Evolutionary conservation across 805 yeast species (phyloP), one percentile per base, ranked within the genome.

Genomic region (Grigorovia humatica): DNA sequence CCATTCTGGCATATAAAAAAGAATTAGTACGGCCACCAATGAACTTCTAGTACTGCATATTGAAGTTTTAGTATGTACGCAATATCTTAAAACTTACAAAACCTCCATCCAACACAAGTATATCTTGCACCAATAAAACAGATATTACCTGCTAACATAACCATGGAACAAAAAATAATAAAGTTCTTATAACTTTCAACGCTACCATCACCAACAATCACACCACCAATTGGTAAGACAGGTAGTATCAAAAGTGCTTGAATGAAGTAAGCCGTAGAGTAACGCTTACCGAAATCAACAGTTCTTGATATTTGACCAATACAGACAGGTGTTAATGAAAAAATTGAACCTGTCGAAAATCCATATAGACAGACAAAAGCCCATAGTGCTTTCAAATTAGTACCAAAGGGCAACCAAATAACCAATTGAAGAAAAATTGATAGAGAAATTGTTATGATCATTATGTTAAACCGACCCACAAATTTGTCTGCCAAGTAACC

Each of bases 301-400:
- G 77, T 74, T 49, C 76, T 74, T 17, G 83, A 78, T 40, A 82
- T 78, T 49, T 77, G 80, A 0, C 82, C 83, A 41, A 78, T 70
- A 57, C 84, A 77, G 2, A 78, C 80, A 1, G 85, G 85, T 15
- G 80, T 75, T 46, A 81, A 59, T 2, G 84, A 74, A 48, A 81
- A 67, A 4, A 80, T 76, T 0, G 84, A 74, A 4, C 83, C 79
- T 4, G 82, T 72, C 48, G 75, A 68, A 52, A 81, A 74, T 0
- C 87, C 87, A 61, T 75, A 80, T 4, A 77, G 71, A 64, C 51
- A 70, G 63, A 51, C 71, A 60, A 77, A 80, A 1, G 74, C 75
- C 63, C 71, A 75, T 45, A 68, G 62, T 8, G 62, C 75, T 19
- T 57, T 67, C 13, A 59, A 53, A 50, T 55, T 66, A 53, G 58